Base-by-base conservation (phyloP, 345 rosid species). In the Angophora floribunda region DNA sequence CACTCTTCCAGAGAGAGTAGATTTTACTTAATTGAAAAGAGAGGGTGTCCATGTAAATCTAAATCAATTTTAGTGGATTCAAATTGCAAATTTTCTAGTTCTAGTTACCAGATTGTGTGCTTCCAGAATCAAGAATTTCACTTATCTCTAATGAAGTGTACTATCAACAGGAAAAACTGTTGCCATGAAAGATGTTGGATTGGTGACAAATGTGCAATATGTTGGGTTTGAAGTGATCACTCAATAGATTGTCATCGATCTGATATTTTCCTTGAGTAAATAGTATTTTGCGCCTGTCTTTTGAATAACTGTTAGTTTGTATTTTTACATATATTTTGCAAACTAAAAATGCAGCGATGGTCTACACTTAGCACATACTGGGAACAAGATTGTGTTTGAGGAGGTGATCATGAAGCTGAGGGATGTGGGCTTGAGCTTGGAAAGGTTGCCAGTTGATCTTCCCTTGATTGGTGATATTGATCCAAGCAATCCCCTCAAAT, bases 301-400 rank as follows among this genome's bases (percentile, higher is more conserved):
- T 9, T 9, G 19, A 17, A 10, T 41, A 44, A 75, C 47, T 52
- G 30, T 32, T 53, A 28, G 11, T 50, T 85, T 26, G 22, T 28
- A 49, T 85, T 50, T 53, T 41, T 52, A 57, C 8, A 44, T 85
- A 15, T 3, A 17, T n/a, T 41, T 86, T 11, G 45, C 16, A 6
- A 44, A 30, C 36, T 9, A 85, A 85, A 85, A 82, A 52, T 92
- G 93, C 93, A 97, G 99, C 4, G 99, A 97, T 88, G 99, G 99
- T 19, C 91, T 97, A 91, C 99, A 97, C 91, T 92, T 97, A 50
- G 90, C 92, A 44, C 88, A 49, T 88, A 82, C 57, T 1, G 99
- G 99, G 14, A 96, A 95, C 90, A 94, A 89, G 92, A 30, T 96
- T 17, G 96, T 96, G 86, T 97, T 93, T 47, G 94, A 96, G 91